Evolutionary conservation across 2,329 filamentous ascomycete species (phyloP).

Genomic region (Fusarium nygamai): DNA sequence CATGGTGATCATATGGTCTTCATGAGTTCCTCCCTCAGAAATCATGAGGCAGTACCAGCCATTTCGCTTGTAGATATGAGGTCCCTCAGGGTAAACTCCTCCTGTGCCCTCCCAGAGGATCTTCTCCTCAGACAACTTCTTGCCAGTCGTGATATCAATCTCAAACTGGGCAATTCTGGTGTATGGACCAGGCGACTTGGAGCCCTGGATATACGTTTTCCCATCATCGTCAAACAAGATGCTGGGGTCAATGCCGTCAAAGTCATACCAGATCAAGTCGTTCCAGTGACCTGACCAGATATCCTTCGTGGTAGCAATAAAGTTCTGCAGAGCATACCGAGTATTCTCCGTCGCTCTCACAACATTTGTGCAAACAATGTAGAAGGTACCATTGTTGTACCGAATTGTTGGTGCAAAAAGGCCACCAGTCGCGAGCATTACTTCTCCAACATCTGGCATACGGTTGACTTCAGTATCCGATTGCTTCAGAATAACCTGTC

Average conservation of each 20-base stretch:
- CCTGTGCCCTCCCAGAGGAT: slow-evolving; percentile 7
- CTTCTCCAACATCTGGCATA: neutral
- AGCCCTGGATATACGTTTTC: slow-evolving; percentile 5
- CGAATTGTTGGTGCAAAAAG: slow-evolving; percentile 14
- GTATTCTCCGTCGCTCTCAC: neutral
- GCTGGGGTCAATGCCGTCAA: slow-evolving; percentile 3
- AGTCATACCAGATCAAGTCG: slow-evolving; percentile 8
- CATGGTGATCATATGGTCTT: slow-evolving; percentile 21
- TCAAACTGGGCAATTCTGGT: slow-evolving; percentile 8
- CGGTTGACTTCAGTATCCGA: slow-evolving; percentile 6
- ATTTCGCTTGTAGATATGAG: slow-evolving; percentile 12
- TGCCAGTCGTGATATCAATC: neutral
- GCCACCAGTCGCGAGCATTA: neutral
- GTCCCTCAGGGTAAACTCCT: neutral
- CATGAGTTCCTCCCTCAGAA: slow-evolving; percentile 6
- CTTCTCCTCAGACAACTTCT: neutral
- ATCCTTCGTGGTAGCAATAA: neutral
- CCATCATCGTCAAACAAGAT: slow-evolving; percentile 6
- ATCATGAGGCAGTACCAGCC: slow-evolving; percentile 16
- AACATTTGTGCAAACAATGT: slow-evolving; percentile 15
- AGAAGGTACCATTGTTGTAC: neutral
- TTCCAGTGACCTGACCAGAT: slow-evolving; percentile 16
- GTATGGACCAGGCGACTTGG: neutral
- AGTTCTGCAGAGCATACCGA: neutral
- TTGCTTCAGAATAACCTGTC: neutral